Base-by-base conservation (phyloP, 495 filamentous ascomycete genomes). In the Tirmania nivea region DNA sequence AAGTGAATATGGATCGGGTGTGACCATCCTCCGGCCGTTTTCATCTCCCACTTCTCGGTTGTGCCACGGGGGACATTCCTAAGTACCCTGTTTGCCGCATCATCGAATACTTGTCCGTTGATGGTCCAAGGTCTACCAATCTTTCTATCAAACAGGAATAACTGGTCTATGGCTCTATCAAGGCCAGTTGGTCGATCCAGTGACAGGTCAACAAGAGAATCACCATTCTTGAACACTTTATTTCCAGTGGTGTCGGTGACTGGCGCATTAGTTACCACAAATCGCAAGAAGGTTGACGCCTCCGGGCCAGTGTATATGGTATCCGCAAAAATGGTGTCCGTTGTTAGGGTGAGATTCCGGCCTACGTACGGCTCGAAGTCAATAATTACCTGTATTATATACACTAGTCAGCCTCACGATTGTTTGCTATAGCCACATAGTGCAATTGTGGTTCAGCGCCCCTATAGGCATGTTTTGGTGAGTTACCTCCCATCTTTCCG, bases 1-100 rank as follows among this genome's bases (percentile, higher is more conserved):
- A 78, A 64, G 59, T 78, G 75, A 39, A 76, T 64, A 60, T 78
- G 75, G 50, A 77, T 68, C 10, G 72, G 75, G 51, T 78, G 75
- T 5, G 66, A 69, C 68, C 73, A 75, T 5, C 67, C 69, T 8
- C 67, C 68, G 34, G 68, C 65, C 3, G 59, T 55, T 52, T 73
- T 60, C 1, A 78, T 64, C 52, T 69, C 64, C 75, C 75, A 78
- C 37, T 70, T 67, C 63, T 77, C 70, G 3, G 69, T 68, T 0
- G 65, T 68, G n/a, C 75, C 75, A 4, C 69, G 66, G n/a, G 67
- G 65, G 1, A 73, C 71, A 11, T 67, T 69, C 11, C 72, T 70
- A 3, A 78, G 64, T 36, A 77, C 65, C 10, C 74, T 68, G 57
- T 74, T 73, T 19, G 60, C 59, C 21, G 70, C 66, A 49, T 78